Base-by-base conservation (phyloP, 371 early-diverging fungal genomes). In the Saksenaea oblongispora region DNA sequence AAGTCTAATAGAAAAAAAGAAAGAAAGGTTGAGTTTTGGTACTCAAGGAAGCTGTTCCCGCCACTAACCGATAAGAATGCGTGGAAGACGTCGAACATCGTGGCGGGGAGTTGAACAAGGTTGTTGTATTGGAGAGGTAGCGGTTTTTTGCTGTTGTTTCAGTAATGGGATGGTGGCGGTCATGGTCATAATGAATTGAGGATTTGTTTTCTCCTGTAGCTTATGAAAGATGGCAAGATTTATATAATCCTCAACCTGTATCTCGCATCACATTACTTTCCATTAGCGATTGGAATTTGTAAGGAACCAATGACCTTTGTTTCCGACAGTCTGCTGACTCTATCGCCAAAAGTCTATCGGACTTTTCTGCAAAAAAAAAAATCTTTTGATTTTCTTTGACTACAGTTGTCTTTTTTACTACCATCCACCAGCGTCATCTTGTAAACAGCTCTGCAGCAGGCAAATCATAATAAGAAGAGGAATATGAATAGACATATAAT, bases 1-100 rank as follows among this genome's bases (percentile, higher is more conserved):
- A 67, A 70, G 34, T 74, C 74, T 72, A 34, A n/a, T 4, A 24
- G 13, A 3, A 31, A 15, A 37, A 10, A 13, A 7, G 34, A 34
- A 15, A 56, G 1, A 2, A 39, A 47, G 51, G 18, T 47, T 22
- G 3, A 44, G 14, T n/a, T 18, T n/a, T 14, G 51, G 42, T 7
- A 41, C 22, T 22, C 51, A 47, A 8, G 17, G n/a, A 31, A 31
- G n/a, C 22, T 22, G 14, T 41, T 41, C 42, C 18, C 18, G n/a
- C 11, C 9, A 18, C 24, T 2, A 10, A 47, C 51, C 51, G 17
- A 47, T 47, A 22, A 47, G 51, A 22, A 47, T 22, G 8, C 51
- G 51, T 10, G 51, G 51, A 5, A 47, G 10, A 0, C 51, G 51
- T 47, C 51, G 51, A 17, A 47, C 51, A 17, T 10, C 51, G 10